These are phyloP conservation scores for Psilocybe subaeruginosa DNA, from an alignment of 768 basidiomycete species.

Conservation along the genomic window DNA sequence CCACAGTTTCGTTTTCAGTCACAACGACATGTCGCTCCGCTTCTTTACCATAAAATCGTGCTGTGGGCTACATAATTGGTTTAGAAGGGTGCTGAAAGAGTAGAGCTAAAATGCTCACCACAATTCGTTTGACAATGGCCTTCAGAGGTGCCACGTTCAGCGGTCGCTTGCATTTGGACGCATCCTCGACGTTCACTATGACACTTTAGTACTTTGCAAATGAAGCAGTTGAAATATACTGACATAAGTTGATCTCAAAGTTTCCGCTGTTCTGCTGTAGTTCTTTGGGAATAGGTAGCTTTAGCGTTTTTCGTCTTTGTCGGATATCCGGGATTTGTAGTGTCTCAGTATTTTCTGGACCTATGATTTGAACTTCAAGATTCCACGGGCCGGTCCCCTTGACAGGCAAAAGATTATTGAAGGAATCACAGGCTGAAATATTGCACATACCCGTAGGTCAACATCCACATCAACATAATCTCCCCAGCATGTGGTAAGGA, in stretches of 20 bases:
- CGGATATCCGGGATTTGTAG: constrained; percentile 59
- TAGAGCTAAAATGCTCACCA: constrained; percentile 47
- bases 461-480: constrained; percentile 76
- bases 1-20: constrained; percentile 72
- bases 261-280: constrained; percentile 71
- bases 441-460: constrained; percentile 66
- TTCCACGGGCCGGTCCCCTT: constrained; percentile 93
- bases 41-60: constrained; percentile 76
- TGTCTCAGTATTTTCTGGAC: constrained; percentile 66
- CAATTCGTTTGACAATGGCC: constrained; percentile 82
- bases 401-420: not conserved
- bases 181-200: constrained; percentile 83
- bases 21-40: constrained; percentile 62
- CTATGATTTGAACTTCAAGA: constrained; percentile 80
- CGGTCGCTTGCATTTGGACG: constrained; percentile 81
- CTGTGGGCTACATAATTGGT: constrained; percentile 68
- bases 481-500: constrained; percentile 80
- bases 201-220: constrained; percentile 11
- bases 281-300: constrained; percentile 68
- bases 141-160: constrained; percentile 77
- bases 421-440: not conserved
- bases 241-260: constrained; percentile 81
- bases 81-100: not conserved
- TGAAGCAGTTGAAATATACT: constrained; percentile 18
- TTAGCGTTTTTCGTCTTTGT: constrained; percentile 53